Evolutionary conservation across 441 rosid species (phyloP).

Genomic region (Euphorbia schlechtendalii): DNA sequence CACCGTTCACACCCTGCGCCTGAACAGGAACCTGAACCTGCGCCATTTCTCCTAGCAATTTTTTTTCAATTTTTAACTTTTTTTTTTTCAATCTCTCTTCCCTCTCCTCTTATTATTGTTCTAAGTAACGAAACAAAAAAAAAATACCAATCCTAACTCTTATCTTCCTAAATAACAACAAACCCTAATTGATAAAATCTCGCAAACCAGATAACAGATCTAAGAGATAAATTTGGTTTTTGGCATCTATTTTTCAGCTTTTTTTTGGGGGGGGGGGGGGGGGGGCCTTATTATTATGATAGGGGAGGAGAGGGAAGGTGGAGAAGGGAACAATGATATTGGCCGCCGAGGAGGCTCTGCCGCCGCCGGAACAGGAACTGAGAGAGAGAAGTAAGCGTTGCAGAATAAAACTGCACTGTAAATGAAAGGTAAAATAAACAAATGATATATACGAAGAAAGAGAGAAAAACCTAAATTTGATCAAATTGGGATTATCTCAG

Average conservation of each 20-base stretch:
- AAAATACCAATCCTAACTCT: conserved; percentile 5
- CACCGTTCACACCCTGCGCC: conserved; percentile 39
- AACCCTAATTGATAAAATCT: conserved; percentile 15
- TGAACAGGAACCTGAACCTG: conserved; percentile 59
- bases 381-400: no score
- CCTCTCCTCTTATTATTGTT: conserved; percentile 72
- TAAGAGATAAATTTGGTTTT: conserved; percentile 5
- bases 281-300: conserved; percentile 14
- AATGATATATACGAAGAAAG: conserved; percentile 6
- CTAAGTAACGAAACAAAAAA: conserved; percentile 15
- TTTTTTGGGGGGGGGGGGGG: conserved; percentile 16
- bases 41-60: conserved; percentile 35
- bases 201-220: conserved; percentile 14
- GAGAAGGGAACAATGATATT: conserved; percentile 28
- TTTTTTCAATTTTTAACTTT: conserved; percentile 11
- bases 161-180: background rate
- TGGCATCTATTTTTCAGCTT: conserved; percentile 13
- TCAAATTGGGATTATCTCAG: conserved; percentile 12
- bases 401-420: conserved; percentile 23
- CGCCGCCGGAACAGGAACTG: conserved; percentile 34
- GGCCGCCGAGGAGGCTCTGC: conserved; percentile 44
- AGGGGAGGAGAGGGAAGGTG: conserved; percentile 54
- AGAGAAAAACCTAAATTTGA: conserved; percentile 33
- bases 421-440: background rate
- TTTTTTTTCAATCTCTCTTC: conserved; percentile 35